phyloP scores from a whole-genome alignment of 331 rosid genomes.

The Rosa hybrid region DNA sequence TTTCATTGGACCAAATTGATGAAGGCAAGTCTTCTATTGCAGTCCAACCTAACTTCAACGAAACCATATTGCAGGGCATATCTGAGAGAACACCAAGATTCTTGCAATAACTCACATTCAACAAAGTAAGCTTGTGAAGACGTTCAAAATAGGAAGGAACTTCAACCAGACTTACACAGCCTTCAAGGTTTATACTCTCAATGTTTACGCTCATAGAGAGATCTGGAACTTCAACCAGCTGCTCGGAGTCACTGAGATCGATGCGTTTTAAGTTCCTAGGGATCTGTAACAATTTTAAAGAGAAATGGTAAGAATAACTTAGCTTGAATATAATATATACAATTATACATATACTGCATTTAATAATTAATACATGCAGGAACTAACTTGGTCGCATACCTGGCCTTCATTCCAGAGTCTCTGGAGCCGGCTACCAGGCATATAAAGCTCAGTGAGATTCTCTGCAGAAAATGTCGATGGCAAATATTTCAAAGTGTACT shows the following conservation, averaged over 20 bases:
- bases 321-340: too few species aligned
- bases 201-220: neutral
- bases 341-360: too few species aligned
- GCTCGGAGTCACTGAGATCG: neutral
- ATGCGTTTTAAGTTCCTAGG: neutral
- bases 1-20: neutral
- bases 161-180: neutral
- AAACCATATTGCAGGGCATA: neutral
- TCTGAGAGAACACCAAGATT: constrained; percentile 19
- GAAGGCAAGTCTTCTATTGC: neutral
- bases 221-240: neutral
- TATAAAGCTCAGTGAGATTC: constrained; percentile 33
- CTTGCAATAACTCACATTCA: neutral
- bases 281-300: neutral
- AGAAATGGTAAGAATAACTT: neutral
- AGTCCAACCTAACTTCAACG: neutral
- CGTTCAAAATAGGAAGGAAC: neutral
- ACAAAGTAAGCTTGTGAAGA: neutral
- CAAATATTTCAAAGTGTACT: neutral
- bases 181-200: neutral
- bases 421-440: constrained; percentile 5
- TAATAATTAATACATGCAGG: neutral
- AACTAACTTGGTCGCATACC: neutral
- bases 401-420: neutral
- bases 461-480: constrained; percentile 19